phyloP scores from a whole-genome alignment of 1,284 basidiomycete genomes.

The Fomitopsis betulina region DNA sequence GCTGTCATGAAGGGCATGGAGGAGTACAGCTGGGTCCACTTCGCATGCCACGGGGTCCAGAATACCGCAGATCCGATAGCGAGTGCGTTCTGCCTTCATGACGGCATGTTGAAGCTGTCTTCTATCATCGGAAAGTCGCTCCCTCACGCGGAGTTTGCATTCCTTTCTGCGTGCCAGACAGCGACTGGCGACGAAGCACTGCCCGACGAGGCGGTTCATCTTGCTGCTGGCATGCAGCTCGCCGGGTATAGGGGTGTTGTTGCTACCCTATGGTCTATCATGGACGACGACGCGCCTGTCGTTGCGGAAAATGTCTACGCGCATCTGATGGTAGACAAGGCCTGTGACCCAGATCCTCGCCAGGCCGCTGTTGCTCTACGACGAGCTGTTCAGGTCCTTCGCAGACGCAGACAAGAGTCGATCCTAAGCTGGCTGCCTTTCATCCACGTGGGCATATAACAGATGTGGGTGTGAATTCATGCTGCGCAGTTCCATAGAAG shows the following conservation, averaged over 20 bases:
- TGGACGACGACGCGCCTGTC: constrained; percentile 6
- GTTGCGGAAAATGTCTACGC: neutral
- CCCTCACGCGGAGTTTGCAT: constrained; percentile 16
- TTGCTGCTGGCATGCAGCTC: constrained; percentile 22
- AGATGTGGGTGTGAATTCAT: no score
- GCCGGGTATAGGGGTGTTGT: constrained; percentile 19
- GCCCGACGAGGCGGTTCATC: constrained; percentile 19
- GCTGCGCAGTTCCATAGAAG: no score
- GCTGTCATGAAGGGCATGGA: constrained; percentile 16
- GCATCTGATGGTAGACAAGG: neutral
- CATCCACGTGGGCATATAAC: no score
- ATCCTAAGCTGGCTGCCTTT: no score
- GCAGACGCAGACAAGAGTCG: no score
- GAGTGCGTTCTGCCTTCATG: constrained; percentile 13
- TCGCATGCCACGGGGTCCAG: constrained; percentile 28
- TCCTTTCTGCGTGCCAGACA: constrained; percentile 24
- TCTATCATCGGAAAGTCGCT: constrained; percentile 11
- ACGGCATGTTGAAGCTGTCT: constrained; percentile 8
- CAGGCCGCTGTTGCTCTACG: no score
- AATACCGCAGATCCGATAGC: constrained; percentile 3
- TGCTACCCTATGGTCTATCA: constrained; percentile 23
- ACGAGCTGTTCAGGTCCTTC: no score
- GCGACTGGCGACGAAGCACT: constrained; percentile 16
- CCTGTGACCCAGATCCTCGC: no score
- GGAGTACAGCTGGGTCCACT: constrained; percentile 20